phyloP scores from a whole-genome alignment of 371 early-diverging fungal genomes.

The Circinella umbellata region DNA sequence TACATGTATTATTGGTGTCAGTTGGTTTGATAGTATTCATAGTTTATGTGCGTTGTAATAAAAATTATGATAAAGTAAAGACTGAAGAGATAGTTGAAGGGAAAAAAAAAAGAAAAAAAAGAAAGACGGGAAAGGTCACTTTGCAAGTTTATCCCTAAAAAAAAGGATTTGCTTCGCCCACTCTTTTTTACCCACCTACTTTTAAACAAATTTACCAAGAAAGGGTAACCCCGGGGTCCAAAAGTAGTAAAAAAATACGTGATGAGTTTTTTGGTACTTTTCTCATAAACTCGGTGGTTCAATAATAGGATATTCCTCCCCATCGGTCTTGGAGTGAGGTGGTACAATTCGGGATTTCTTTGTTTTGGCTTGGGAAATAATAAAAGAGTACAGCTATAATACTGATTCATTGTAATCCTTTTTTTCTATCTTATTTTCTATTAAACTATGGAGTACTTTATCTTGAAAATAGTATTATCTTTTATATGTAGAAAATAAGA shows the following conservation, averaged over 20 bases:
- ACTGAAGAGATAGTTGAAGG: too few relatives aligned
- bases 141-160: constrained; percentile 6
- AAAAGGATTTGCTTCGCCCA: constrained; percentile 1
- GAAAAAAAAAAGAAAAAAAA: constrained; percentile 1
- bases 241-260: not conserved
- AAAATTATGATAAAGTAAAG: not conserved
- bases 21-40: not conserved
- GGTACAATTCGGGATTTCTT: not conserved
- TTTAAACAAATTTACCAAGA: constrained; percentile 12
- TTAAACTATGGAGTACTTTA: too few relatives aligned
- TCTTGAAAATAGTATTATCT: too few relatives aligned
- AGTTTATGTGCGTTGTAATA: not conserved
- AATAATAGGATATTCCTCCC: not conserved
- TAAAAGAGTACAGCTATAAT: not conserved
- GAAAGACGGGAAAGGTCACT: constrained; percentile 4
- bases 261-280: not conserved
- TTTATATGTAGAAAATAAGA: too few relatives aligned
- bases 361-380: too few relatives aligned
- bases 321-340: constrained; percentile 7
- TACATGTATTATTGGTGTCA: not conserved
- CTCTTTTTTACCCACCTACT: constrained; percentile 2
- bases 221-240: constrained; percentile 1
- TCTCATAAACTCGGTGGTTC: not conserved
- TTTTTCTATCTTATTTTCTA: too few relatives aligned
- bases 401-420: too few relatives aligned